Conservation (phyloP, 257 asterid species). For the Ilex aquifolium region DNA sequence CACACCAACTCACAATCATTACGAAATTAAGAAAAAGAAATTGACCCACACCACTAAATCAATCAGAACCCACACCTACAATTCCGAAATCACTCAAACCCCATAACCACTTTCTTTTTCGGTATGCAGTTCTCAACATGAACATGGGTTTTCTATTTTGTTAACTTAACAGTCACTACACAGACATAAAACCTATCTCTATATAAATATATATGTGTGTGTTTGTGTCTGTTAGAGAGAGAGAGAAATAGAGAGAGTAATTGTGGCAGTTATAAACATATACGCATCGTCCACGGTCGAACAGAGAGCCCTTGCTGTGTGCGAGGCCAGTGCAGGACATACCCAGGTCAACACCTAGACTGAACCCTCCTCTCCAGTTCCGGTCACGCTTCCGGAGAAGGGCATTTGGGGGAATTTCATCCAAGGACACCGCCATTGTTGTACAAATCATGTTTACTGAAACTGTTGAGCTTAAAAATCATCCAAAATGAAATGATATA, state of each 20-base stretch:
- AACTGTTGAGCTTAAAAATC: no score
- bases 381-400: conserved; percentile 53
- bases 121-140: no score
- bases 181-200: neutral
- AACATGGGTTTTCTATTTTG: no score
- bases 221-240: no score
- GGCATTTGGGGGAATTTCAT: conserved; percentile 69
- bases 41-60: neutral
- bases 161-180: neutral
- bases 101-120: no score
- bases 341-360: conserved; percentile 88
- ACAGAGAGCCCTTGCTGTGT: conserved; percentile 77
- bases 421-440: conserved; percentile 23
- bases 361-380: conserved; percentile 83
- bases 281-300: conserved; percentile 64
- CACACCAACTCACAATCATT: conserved; percentile 11
- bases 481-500: no score
- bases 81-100: no score
- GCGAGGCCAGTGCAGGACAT: conserved; percentile 80
- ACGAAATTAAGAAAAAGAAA: neutral
- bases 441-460: no score
- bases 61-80: neutral
- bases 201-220: neutral
- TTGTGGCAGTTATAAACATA: neutral
- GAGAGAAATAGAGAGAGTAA: neutral